Evolutionary conservation across 1,284 basidiomycete genomes (phyloP).

Genomic region (Sphagnurus paluster): DNA sequence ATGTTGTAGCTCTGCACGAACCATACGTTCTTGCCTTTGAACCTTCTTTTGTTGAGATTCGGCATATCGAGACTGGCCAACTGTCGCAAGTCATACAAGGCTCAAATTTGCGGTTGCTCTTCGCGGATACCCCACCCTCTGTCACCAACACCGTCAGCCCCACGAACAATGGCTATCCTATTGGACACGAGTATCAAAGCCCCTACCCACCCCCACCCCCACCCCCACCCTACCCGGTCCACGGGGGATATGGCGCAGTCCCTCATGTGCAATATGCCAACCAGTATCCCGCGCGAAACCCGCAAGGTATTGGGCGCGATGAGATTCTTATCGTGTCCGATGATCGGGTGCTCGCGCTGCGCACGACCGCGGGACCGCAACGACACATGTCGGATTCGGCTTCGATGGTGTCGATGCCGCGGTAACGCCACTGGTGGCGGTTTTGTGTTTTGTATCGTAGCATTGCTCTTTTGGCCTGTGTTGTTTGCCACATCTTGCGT

Average conservation of each 20-base stretch:
- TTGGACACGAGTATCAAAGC: constrained; percentile 43
- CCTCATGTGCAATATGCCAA: constrained; percentile 36
- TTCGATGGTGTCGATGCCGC: constrained; percentile 42
- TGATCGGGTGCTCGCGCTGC: constrained; percentile 72
- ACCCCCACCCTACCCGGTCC: constrained; percentile 16
- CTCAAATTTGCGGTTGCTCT: constrained; percentile 84
- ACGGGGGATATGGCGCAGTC: constrained; percentile 28
- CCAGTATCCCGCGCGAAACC: constrained; percentile 38
- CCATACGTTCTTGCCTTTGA: constrained; percentile 98
- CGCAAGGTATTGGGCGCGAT: constrained; percentile 59
- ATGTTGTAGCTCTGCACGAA: constrained; percentile 81
- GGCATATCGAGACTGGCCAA: constrained; percentile 91
- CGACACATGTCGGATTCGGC: constrained; percentile 40
- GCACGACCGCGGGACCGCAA: constrained; percentile 41
- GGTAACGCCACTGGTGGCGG: constrained; percentile 24
- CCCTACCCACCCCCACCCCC: constrained; percentile 33
- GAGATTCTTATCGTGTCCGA: constrained; percentile 82
- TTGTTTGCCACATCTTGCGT: constrained; percentile 8
- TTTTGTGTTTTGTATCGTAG: neutral
- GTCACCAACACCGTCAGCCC: constrained; percentile 46
- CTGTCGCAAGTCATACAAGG: constrained; percentile 97
- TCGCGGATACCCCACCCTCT: constrained; percentile 94
- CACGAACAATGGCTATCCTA: constrained; percentile 26
- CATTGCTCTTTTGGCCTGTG: constrained; percentile 12
- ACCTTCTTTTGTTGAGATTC: constrained; percentile 94